These are phyloP conservation scores for Termitomyces sp. DNA, from an alignment of 1,284 basidiomycete genomes.

Conservation along the genomic window DNA sequence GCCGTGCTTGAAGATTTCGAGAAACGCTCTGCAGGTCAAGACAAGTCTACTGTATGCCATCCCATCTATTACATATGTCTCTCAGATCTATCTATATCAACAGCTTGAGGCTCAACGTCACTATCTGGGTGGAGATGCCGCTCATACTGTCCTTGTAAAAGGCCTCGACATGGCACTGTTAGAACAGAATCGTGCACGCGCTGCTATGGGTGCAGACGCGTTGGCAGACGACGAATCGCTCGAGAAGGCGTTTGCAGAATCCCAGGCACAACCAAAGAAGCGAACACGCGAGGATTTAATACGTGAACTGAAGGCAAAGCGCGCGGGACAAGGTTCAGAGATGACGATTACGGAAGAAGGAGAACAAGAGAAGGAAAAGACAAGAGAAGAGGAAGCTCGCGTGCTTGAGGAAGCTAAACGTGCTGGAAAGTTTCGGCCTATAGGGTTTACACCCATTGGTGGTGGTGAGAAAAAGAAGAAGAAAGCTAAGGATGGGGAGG, in stretches of 20 bases:
- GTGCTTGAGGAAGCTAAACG: constrained; percentile 49
- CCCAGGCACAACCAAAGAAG: constrained; percentile 41
- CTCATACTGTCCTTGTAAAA: constrained; percentile 83
- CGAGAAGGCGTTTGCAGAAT: constrained; percentile 62
- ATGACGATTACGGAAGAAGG: constrained; percentile 8
- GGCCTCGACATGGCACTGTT: constrained; percentile 87
- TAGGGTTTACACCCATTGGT: constrained; percentile 67
- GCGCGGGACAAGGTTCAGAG: constrained; percentile 28
- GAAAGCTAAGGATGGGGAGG: constrained; percentile 33
- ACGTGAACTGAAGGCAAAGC: constrained; percentile 65
- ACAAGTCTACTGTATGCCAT: constrained; percentile 50
- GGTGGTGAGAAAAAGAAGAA: constrained; percentile 46
- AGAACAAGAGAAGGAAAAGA: constrained; percentile 9
- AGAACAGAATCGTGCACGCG: constrained; percentile 75
- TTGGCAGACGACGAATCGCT: constrained; percentile 69
- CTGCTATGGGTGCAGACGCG: constrained; percentile 33
- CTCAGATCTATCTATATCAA: constrained; percentile 4
- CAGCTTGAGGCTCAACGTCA: constrained; percentile 74
- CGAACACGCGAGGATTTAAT: constrained; percentile 71
- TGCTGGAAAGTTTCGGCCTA: constrained; percentile 73
- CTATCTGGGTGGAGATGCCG: constrained; percentile 85
- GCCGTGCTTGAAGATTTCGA: constrained; percentile 79
- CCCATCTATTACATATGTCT: background rate
- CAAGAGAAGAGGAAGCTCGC: constrained; percentile 26
- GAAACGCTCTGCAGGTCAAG: constrained; percentile 48